These are phyloP conservation scores for Coemansia guatemalensis DNA, from an alignment of 192 early-diverging fungal genomes.

Conservation along the genomic window DNA sequence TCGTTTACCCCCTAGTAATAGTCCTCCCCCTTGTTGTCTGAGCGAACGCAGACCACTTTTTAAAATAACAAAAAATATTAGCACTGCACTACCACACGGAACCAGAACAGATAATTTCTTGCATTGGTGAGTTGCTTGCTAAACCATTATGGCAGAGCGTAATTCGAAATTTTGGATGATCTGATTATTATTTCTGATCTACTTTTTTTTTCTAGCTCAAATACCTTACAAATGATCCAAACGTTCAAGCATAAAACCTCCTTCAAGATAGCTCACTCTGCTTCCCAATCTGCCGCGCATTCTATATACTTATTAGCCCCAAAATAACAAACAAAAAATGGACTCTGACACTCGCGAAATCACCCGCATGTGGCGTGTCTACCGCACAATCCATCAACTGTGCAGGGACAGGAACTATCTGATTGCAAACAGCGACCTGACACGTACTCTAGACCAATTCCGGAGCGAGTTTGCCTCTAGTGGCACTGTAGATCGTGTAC, in stretches of 20 bases:
- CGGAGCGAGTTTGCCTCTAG: slow-evolving; percentile 61
- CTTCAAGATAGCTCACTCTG: too few species aligned
- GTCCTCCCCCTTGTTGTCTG: background rate
- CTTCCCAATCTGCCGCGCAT: too few species aligned
- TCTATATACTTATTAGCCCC: background rate
- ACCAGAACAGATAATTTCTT: too few species aligned
- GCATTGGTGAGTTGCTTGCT: too few species aligned
- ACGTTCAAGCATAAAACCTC: too few species aligned
- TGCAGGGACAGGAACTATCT: slow-evolving; percentile 87
- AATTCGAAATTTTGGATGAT: too few species aligned
- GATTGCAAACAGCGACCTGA: slow-evolving; percentile 75
- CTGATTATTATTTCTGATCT: too few species aligned
- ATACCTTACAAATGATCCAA: too few species aligned
- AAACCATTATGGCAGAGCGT: too few species aligned
- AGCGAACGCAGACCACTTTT: background rate
- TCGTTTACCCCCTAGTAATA: slow-evolving; percentile 2
- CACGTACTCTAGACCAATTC: slow-evolving; percentile 82
- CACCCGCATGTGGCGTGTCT: slow-evolving; percentile 78
- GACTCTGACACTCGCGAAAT: slow-evolving; percentile 58
- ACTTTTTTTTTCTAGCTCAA: too few species aligned
- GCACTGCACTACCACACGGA: too few species aligned
- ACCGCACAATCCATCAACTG: slow-evolving; percentile 88
- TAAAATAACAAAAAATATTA: too few species aligned
- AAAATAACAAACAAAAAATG: slow-evolving; percentile 11
- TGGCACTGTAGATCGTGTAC: slow-evolving; percentile 76